These are phyloP conservation scores for Penicillium sp. DNA, from an alignment of 2,329 filamentous ascomycete species.

Conservation along the genomic window DNA sequence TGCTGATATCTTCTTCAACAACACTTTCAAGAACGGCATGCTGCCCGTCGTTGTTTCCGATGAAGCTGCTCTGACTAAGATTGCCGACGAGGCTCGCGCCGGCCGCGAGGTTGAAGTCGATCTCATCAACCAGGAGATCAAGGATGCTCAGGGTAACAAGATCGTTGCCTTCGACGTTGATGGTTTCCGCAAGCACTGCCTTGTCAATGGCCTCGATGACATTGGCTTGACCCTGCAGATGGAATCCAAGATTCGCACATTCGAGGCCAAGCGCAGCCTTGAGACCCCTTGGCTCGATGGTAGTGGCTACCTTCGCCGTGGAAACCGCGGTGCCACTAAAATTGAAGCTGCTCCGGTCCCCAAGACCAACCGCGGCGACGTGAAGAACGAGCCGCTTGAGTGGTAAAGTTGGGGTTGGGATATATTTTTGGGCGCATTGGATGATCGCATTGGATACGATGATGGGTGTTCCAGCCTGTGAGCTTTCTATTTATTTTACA, in stretches of 20 bases:
- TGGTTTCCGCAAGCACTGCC: slow-evolving; percentile 90
- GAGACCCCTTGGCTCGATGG: slow-evolving; percentile 93
- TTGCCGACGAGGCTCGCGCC: slow-evolving; percentile 76
- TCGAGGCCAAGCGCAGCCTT: slow-evolving; percentile 75
- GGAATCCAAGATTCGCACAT: slow-evolving; percentile 83
- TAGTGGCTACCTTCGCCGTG: slow-evolving; percentile 71
- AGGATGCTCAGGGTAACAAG: slow-evolving; percentile 71
- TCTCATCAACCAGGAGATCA: slow-evolving; percentile 81
- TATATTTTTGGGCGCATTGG: slow-evolving; percentile 9
- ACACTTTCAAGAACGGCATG: slow-evolving; percentile 99
- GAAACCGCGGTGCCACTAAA: slow-evolving; percentile 61
- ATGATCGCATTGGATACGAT: slow-evolving; percentile 15
- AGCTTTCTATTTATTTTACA: slow-evolving; percentile 18
- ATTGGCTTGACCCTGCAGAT: slow-evolving; percentile 93
- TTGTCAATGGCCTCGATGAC: slow-evolving; percentile 91
- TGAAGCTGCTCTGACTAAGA: slow-evolving; percentile 65
- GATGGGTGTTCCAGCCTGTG: slow-evolving; percentile 12
- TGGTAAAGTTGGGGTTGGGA: slow-evolving; percentile 63
- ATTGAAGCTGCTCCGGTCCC: slow-evolving; percentile 72
- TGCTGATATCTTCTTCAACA: slow-evolving; percentile 98
- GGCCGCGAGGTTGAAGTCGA: slow-evolving; percentile 88
- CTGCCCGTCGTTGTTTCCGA: slow-evolving; percentile 79
- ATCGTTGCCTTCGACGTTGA: slow-evolving; percentile 86
- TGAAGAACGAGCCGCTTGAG: slow-evolving; percentile 82
- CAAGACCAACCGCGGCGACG: slow-evolving; percentile 85